Base-by-base conservation (phyloP, 2,329 filamentous ascomycete genomes). In the Verticillium isaacii region DNA sequence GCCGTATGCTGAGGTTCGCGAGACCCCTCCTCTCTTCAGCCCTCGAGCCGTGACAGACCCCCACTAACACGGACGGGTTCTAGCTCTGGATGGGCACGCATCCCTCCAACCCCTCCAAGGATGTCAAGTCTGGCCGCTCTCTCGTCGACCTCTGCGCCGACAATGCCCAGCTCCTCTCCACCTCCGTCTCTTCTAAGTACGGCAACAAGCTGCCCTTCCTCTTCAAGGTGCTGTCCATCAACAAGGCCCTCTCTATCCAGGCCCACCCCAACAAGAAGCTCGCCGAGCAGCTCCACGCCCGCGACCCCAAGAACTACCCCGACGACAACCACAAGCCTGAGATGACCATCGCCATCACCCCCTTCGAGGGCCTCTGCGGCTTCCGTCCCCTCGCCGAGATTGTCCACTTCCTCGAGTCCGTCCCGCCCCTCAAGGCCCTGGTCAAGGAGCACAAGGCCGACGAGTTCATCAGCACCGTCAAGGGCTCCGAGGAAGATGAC, bases 271-370 rank as follows among this genome's bases (percentile, higher is more conserved):
- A 97, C 80, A 97, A 97, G 85, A 92, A 91, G 77, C 88, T 80
- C 15, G 95, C 95, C 59, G 94, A 96, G 78, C 80, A 92, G 73
- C 82, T 99, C 34, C 95, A 98, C 75, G 85, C 88, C 45, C 87
- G 84, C 65, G 94, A 99, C 72, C 85, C 93, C 57, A 92, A 92
- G 78, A 96, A 99, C 81, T 99, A 99, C 73, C 95, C 94, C 62
- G 93, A 99, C 81, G 94, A 98, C 80, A 99, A 99, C 80, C 95
- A 99, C 83, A 99, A 99, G 80, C 95, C 95, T 37, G 95, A 99
- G 78, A 99, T 99, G 95, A 93, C 95, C 65, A 97, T 99, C 75
- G 95, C 95, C 65, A 89, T 99, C 70, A 98, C 95, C 1, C 89
- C 92, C 0, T 99, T 99, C 68, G 94, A 98, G 73, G 95, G 95